Base-by-base conservation (phyloP, 306 rosid genomes). In the Mucuna pruriens region DNA sequence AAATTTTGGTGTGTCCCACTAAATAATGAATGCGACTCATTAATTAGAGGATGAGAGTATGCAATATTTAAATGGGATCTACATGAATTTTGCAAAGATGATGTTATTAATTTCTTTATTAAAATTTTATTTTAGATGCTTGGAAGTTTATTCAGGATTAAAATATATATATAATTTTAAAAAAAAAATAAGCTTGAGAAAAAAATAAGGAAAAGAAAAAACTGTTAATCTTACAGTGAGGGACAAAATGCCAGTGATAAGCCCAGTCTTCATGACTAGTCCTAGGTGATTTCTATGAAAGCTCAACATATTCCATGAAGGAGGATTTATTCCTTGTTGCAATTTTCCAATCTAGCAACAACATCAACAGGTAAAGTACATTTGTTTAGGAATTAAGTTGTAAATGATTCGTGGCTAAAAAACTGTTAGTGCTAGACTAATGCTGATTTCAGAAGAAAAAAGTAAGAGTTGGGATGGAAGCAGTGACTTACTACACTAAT, bases 221-320 rank as follows among this genome's bases (percentile, higher is more conserved):
- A n/a, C n/a, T 34, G 73, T 38, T 9, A 64, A 74, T 73, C 94
- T 68, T 79, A 93, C 99, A 16, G 99, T 95, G 82, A 95, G 99
- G 57, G 99, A 91, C 83, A 95, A 86, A 78, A 95, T 89, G 90
- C 98, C 99, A 15, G 98, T 95, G 76, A 90, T 86, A 45, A 95
- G 70, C 3, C 99, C 99, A 33, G 98, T 86, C 85, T 93, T 95
- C 46, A 95, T 69, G 7, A 84, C 89, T 2, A 95, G 89, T 23
- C 81, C 90, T 16, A 93, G 83, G 55, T 93, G 90, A 63, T 57
- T 20, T 46, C 92, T 90, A 69, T 81, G 92, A 52, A 95, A 90
- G 7, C 48, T 77, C 75, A 95, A 65, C 97, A 93, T 85, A 69
- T 87, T 85, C 93, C 87, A 90, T 80, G 99, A 95, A 34, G 96